Percentiles rank a stretch among this genome's conserved stretches.
Conservation (phyloP, 2,329 filamentous ascomycete genomes). For the Calonectria pteridis region DNA sequence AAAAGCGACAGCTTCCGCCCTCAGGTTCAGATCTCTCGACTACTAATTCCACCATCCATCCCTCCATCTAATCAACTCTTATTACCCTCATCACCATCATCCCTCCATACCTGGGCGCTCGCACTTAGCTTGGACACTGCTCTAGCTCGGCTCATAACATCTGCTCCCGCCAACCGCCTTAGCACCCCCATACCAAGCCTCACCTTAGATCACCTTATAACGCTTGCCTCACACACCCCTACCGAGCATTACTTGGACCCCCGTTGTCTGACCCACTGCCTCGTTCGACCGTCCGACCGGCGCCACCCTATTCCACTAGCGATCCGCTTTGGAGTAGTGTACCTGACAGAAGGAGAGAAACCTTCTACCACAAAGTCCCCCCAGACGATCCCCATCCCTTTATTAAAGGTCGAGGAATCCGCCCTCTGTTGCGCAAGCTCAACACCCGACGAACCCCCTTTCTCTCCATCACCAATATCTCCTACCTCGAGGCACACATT, state of each 20-base stretch:
- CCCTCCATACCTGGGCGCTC: background rate
- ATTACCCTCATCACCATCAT: slow-evolving; percentile 6
- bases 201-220: slow-evolving; percentile 37
- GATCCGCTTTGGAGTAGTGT: slow-evolving; percentile 36
- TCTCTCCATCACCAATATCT: slow-evolving; percentile 21
- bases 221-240: slow-evolving; percentile 23
- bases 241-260: slow-evolving; percentile 31
- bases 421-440: slow-evolving; percentile 34
- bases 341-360: slow-evolving; percentile 28
- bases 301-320: slow-evolving; percentile 37
- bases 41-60: background rate
- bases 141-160: slow-evolving; percentile 2
- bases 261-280: slow-evolving; percentile 44
- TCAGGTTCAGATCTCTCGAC: slow-evolving; percentile 25
- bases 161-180: background rate
- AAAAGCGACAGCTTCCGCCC: slow-evolving; percentile 42
- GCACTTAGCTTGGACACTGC: background rate
- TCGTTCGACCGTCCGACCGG: slow-evolving; percentile 45
- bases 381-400: slow-evolving; percentile 35
- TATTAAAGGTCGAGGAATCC: slow-evolving; percentile 34
- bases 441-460: slow-evolving; percentile 32
- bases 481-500: slow-evolving; percentile 37
- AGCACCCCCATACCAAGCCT: slow-evolving; percentile 16
- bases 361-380: slow-evolving; percentile 8
- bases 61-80: background rate